These are phyloP conservation scores for Penicillium parvum DNA, from an alignment of 495 filamentous ascomycete species.

Conservation along the genomic window DNA sequence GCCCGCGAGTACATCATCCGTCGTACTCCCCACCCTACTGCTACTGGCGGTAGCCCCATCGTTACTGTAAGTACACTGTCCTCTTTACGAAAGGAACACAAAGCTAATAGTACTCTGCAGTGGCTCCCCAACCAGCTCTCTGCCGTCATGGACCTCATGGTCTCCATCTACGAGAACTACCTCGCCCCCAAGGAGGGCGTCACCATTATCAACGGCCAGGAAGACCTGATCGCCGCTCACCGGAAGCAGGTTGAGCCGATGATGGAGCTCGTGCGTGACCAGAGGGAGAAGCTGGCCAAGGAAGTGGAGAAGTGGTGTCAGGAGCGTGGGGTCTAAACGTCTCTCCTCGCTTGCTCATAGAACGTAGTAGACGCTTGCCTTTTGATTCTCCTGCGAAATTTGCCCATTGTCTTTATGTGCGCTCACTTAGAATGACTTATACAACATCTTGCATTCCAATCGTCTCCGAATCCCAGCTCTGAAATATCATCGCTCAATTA, in stretches of 20 bases:
- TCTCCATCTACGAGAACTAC: conserved; percentile 50
- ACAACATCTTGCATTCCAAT: too few relatives aligned
- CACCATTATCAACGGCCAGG: conserved; percentile 19
- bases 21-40: conserved; percentile 74
- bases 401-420: too few relatives aligned
- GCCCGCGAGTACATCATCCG: conserved; percentile 92
- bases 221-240: conserved; percentile 29
- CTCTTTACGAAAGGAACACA: background rate
- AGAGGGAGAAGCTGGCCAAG: conserved; percentile 63
- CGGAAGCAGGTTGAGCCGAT: conserved; percentile 53
- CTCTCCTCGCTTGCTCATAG: background rate
- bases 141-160: conserved; percentile 73
- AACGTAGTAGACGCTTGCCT: background rate
- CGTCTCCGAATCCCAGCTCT: too few relatives aligned
- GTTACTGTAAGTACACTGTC: conserved; percentile 55
- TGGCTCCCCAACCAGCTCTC: conserved; percentile 85
- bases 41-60: conserved; percentile 87
- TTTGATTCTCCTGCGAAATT: background rate
- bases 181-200: conserved; percentile 40
- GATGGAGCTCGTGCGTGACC: conserved; percentile 65
- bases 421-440: too few relatives aligned
- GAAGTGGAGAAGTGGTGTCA: conserved; percentile 79
- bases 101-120: conserved; percentile 24
- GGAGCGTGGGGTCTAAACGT: conserved; percentile 55
- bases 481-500: too few relatives aligned